Base-by-base conservation (phyloP, 1,284 basidiomycete species). In the Neonothopanus nambi region DNA sequence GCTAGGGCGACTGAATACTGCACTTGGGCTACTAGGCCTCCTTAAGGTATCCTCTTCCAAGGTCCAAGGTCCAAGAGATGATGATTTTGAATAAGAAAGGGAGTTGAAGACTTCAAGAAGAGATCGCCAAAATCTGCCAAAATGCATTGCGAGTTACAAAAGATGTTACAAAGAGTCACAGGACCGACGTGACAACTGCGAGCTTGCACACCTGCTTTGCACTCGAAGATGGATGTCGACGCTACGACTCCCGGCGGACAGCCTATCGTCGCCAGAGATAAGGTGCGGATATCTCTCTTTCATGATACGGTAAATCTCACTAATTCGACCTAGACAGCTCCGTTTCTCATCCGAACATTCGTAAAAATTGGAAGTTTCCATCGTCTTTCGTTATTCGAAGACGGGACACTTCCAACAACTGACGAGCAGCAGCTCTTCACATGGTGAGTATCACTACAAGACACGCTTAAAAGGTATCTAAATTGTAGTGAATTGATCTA, bases 351-450 rank as follows among this genome's bases (percentile, higher is more conserved):
- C 30, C 79, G 89, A 51, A 77, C 88, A n/a, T 91, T 91, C 67
- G 77, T 91, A 54, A 90, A 90, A 78, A 80, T 89, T 37, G 87
- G 87, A 12, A 72, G 79, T 28, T 90, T 89, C 65, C 89, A 91
- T 64, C 77, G 84, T 43, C 68, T 88, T 35, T 69, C 73, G 2
- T 71, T 88, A 54, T 91, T 91, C 59, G 87, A 91, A 63, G 87
- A 90, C 57, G 84, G 85, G 0, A 78, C 79, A 3, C 72, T 87
- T 5, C 89, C 89, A 7, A 84, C 82, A 2, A 81, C 82, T 3
- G 89, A 91, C 57, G 89, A 91, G 63, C 85, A 89, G 48, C 87
- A 89, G 61, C 71, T 90, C 39, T 90, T 83, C 61, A 87, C 85
- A 12, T 91, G 89, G 89, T 88, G 61, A 28, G 74, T 64, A 8